Percentiles rank a stretch among this genome's conserved stretches.
phyloP scores from a whole-genome alignment of 73 alveolate species.

The Blepharisma stoltei region DNA sequence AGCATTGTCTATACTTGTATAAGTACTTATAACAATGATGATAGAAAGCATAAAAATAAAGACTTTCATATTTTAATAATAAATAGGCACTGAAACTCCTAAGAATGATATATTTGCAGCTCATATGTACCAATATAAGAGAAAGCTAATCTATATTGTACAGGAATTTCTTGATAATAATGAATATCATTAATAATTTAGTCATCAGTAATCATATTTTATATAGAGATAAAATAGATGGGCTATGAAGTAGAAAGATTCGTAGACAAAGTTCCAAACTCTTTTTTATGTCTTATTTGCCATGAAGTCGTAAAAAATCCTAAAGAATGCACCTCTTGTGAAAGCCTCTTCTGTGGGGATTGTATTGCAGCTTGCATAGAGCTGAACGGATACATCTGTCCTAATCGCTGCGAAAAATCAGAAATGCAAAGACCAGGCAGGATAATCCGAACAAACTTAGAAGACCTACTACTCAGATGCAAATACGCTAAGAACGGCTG shows the following conservation, averaged over 20 bases:
- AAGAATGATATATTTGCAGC: too few relatives aligned
- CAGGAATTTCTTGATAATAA: too few relatives aligned
- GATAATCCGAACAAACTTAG: conserved; percentile 24
- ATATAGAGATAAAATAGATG: not conserved
- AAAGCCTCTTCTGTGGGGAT: conserved; percentile 26
- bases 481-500: conserved; percentile 26
- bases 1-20: too few relatives aligned
- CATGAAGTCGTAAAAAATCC: conserved; percentile 30
- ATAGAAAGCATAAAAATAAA: too few relatives aligned
- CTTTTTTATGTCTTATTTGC: conserved; percentile 27
- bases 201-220: too few relatives aligned
- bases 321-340: conserved; percentile 30
- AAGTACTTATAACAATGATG: too few relatives aligned
- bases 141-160: too few relatives aligned
- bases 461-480: conserved; percentile 16
- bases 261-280: conserved; percentile 33
- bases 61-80: too few relatives aligned
- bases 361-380: conserved; percentile 26
- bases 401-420: conserved; percentile 32
- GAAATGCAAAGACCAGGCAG: conserved; percentile 32
- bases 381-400: conserved; percentile 28
- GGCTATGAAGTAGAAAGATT: conserved; percentile 34
- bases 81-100: too few relatives aligned
- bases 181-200: too few relatives aligned
- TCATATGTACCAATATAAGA: too few relatives aligned